A percentile compares a stretch with the other conserved stretches of the same genome.
phyloP scores from a whole-genome alignment of 2,329 filamentous ascomycete species.

The Ophiocordyceps unilateralis region DNA sequence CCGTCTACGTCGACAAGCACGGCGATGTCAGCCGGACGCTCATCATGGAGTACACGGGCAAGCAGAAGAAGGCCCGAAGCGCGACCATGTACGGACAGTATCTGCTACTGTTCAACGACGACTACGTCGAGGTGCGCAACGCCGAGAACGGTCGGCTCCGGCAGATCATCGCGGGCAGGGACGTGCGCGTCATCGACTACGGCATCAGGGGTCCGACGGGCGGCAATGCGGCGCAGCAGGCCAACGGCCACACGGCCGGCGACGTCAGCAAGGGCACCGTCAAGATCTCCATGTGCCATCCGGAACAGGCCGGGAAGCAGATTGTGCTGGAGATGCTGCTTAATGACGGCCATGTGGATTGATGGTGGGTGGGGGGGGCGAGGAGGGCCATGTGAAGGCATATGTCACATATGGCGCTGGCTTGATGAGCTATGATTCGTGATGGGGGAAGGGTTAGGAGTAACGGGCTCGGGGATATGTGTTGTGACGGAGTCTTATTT shows the following conservation, averaged over 20 bases:
- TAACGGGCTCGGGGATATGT: too few relatives aligned
- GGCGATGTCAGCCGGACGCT: slow-evolving; percentile 86
- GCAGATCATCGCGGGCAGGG: slow-evolving; percentile 83
- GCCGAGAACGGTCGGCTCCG: slow-evolving; percentile 86
- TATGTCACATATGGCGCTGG: too few relatives aligned
- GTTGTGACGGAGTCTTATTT: background rate
- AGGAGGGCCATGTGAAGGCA: too few relatives aligned
- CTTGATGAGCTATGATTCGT: too few relatives aligned
- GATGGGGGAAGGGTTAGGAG: background rate
- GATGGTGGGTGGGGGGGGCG: too few relatives aligned
- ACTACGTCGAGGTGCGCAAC: slow-evolving; percentile 94
- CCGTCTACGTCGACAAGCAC: slow-evolving; percentile 95
- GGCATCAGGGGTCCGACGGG: slow-evolving; percentile 49
- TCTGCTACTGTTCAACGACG: slow-evolving; percentile 80
- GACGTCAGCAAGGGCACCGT: slow-evolving; percentile 53
- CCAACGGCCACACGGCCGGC: slow-evolving; percentile 18
- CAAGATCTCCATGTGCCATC: slow-evolving; percentile 92
- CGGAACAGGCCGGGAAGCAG: slow-evolving; percentile 67
- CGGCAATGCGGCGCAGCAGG: slow-evolving; percentile 20
- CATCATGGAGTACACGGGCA: slow-evolving; percentile 98
- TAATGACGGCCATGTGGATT: slow-evolving; percentile 63
- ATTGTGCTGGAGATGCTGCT: slow-evolving; percentile 83
- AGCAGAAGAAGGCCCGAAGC: slow-evolving; percentile 55
- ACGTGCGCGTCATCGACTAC: slow-evolving; percentile 82
- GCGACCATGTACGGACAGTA: slow-evolving; percentile 87